Conservation (phyloP, 352 stramenopile species). For the Blastocystis hominis region DNA sequence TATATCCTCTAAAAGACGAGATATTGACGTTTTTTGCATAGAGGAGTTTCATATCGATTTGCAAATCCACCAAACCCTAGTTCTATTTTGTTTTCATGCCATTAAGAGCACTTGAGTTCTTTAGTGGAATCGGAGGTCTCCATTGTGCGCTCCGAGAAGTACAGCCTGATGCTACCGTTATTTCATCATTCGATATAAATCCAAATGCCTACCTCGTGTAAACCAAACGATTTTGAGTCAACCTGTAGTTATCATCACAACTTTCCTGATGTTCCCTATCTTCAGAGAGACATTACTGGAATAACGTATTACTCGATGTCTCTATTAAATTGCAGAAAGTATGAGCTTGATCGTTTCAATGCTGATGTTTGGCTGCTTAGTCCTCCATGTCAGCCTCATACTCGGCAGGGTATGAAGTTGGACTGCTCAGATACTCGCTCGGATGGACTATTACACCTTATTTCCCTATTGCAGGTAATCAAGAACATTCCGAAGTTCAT, state of each 20-base stretch:
- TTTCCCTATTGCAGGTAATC: not conserved
- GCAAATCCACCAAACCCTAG: not conserved
- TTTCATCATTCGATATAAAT: slow-evolving; percentile 55
- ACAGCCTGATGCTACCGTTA: not conserved
- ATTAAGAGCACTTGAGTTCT: slow-evolving; percentile 46
- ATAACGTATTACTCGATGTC: not conserved
- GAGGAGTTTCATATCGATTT: not conserved
- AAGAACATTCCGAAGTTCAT: slow-evolving; percentile 3
- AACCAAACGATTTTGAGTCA: not conserved
- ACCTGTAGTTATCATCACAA: slow-evolving; percentile 50
- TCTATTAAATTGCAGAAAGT: not conserved
- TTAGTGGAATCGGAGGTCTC: slow-evolving; percentile 51
- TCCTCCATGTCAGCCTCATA: slow-evolving; percentile 57
- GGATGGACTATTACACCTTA: slow-evolving; percentile 45
- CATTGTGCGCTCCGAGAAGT: slow-evolving; percentile 25
- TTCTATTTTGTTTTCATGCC: not conserved
- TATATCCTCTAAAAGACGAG: not conserved
- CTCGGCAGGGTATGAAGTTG: slow-evolving; percentile 40
- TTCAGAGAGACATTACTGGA: slow-evolving; percentile 54
- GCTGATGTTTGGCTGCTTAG: slow-evolving; percentile 54
- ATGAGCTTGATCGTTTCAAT: slow-evolving; percentile 2
- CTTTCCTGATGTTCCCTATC: slow-evolving; percentile 43
- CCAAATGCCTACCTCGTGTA: slow-evolving; percentile 55
- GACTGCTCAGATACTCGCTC: slow-evolving; percentile 40
- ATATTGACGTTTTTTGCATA: not conserved